Conservation (phyloP, 352 stramenopile genomes). For the Phytophthora niederhauseri region DNA sequence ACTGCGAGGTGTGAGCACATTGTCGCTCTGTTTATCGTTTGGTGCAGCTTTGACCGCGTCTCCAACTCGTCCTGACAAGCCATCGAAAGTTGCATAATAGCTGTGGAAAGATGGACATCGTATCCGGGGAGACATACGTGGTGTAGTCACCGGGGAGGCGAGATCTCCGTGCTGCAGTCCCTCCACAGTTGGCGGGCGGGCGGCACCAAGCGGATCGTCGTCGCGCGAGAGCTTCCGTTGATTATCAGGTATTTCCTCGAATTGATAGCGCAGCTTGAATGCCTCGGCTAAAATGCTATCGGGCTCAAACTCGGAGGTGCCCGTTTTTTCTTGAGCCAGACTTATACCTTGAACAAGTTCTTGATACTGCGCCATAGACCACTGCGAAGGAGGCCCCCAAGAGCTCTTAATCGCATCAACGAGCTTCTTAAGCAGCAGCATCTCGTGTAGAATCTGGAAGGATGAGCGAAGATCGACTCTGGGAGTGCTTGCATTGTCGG, state of each 20-base stretch:
- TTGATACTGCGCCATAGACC: conserved; percentile 64
- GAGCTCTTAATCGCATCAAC: conserved; percentile 43
- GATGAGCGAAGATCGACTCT: conserved; percentile 57
- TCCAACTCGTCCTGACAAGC: conserved; percentile 34
- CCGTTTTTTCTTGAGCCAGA: conserved; percentile 56
- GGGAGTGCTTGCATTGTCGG: conserved; percentile 21
- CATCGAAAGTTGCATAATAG: conserved; percentile 79
- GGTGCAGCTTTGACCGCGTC: conserved; percentile 7
- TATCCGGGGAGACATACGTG: conserved; percentile 37
- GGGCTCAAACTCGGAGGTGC: conserved; percentile 35
- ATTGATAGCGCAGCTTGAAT: conserved; percentile 67
- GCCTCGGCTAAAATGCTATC: conserved; percentile 52
- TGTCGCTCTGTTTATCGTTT: neutral
- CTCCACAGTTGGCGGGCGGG: conserved; percentile 1
- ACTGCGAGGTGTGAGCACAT: conserved; percentile 60
- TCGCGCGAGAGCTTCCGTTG: conserved; percentile 48
- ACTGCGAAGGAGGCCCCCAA: conserved; percentile 56
- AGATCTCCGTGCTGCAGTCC: conserved; percentile 13
- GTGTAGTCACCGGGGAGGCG: conserved; percentile 13
- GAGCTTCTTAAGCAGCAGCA: conserved; percentile 67
- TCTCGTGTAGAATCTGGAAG: conserved; percentile 76
- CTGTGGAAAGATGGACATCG: conserved; percentile 73
- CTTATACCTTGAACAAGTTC: conserved; percentile 62
- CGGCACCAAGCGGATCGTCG: conserved; percentile 20
- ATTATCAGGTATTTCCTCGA: conserved; percentile 72